These are phyloP conservation scores for Melastoma malabathricum DNA, from an alignment of 345 rosid genomes.

Conservation along the genomic window DNA sequence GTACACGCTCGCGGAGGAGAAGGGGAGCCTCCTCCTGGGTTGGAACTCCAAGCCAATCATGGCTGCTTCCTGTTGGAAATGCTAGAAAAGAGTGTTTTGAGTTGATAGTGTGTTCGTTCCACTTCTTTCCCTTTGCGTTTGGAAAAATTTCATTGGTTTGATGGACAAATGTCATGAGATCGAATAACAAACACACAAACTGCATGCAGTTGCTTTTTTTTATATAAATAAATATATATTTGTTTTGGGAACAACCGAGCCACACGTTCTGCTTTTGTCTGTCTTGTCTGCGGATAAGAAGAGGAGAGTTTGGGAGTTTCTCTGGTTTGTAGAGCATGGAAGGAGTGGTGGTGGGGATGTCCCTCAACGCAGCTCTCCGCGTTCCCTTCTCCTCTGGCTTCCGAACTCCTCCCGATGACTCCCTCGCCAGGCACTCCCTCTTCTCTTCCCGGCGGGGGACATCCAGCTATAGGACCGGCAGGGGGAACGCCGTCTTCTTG, in stretches of 20 bases:
- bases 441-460: conserved; percentile 34
- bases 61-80: conserved; percentile 52
- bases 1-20: conserved; percentile 31
- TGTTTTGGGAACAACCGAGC: not conserved
- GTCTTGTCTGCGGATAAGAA: no score
- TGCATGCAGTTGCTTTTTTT: no score
- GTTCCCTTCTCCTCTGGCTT: conserved; percentile 48
- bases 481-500: conserved; percentile 18
- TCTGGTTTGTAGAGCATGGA: no score
- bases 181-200: no score
- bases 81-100: conserved; percentile 8
- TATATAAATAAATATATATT: no score
- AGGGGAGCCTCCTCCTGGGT: conserved; percentile 42
- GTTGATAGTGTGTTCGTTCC: no score
- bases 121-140: not conserved
- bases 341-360: conserved; percentile 61
- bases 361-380: conserved; percentile 52
- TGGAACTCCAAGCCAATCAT: conserved; percentile 43
- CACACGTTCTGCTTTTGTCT: not conserved
- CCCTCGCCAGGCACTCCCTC: conserved; percentile 32
- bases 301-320: no score
- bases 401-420: conserved; percentile 35
- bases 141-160: no score
- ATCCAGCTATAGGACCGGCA: conserved; percentile 7
- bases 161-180: no score